Percentiles rank a stretch among this genome's conserved stretches.
These are phyloP conservation scores for Pseudophaeomoniella oleicola DNA, from an alignment of 2,329 filamentous ascomycete species.

Conservation along the genomic window DNA sequence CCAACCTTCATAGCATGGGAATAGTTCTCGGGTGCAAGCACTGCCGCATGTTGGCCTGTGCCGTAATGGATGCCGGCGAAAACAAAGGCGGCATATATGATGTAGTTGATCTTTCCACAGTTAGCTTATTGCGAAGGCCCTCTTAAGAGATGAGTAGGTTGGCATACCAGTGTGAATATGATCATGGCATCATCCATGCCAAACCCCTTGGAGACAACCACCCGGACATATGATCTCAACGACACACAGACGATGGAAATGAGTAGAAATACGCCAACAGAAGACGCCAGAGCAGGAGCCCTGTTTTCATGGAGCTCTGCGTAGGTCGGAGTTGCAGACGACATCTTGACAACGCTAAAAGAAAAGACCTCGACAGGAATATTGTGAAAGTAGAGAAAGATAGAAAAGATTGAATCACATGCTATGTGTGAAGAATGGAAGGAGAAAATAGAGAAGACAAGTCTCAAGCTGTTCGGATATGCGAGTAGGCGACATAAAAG, in stretches of 20 bases:
- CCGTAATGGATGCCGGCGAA: constrained; percentile 17
- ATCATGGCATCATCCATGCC: constrained; percentile 19
- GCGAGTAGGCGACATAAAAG: too few relatives aligned
- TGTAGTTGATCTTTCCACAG: constrained; percentile 14
- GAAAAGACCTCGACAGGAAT: too few relatives aligned
- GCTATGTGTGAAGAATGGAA: too few relatives aligned
- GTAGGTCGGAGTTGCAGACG: not conserved
- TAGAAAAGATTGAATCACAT: too few relatives aligned
- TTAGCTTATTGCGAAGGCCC: constrained; percentile 4
- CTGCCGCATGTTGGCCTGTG: constrained; percentile 16
- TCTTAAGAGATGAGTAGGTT: not conserved
- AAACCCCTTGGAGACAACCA: constrained; percentile 16
- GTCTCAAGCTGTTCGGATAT: too few relatives aligned
- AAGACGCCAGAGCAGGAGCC: constrained; percentile 15
- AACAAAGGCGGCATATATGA: constrained; percentile 17
- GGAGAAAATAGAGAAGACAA: too few relatives aligned
- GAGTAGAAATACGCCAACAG: constrained; percentile 1
- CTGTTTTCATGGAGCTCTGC: constrained; percentile 1
- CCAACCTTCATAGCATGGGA: constrained; percentile 15
- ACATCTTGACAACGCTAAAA: too few relatives aligned
- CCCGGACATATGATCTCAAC: constrained; percentile 14
- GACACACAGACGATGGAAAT: not conserved
- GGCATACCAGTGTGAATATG: constrained; percentile 15
- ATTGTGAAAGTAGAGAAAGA: too few relatives aligned
- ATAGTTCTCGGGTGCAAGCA: constrained; percentile 13